Evolutionary conservation across 2,329 filamentous ascomycete species (phyloP).

Genomic region (Colletotrichum sp.): DNA sequence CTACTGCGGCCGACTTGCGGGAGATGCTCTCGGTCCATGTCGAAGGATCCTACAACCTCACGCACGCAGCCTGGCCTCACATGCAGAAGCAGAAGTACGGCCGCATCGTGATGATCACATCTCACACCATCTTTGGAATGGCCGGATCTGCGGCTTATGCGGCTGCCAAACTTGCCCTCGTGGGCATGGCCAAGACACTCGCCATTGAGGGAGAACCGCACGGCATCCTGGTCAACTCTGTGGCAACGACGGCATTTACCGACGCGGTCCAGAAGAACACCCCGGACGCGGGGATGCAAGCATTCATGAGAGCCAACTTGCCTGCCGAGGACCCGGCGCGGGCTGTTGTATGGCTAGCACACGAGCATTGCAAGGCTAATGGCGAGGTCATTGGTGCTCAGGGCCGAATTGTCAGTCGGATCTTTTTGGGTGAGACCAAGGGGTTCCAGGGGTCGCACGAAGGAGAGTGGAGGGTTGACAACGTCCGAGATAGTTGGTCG

Average conservation of each 20-base stretch:
- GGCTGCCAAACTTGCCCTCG: not conserved
- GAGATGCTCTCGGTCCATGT: not conserved
- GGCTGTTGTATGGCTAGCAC: not conserved
- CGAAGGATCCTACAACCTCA: not conserved
- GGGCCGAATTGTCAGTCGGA: not conserved
- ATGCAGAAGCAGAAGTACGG: not conserved
- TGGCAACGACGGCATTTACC: not conserved
- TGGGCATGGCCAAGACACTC: not conserved
- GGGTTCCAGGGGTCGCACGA: not conserved
- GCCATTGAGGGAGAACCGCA: not conserved
- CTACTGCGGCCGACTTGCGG: not conserved
- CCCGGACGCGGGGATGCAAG: not conserved
- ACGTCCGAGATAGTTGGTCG: not conserved
- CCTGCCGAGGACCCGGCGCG: not conserved
- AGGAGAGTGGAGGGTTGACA: not conserved
- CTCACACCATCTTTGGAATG: not conserved
- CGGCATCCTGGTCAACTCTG: not conserved
- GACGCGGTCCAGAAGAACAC: not conserved
- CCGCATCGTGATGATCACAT: not conserved
- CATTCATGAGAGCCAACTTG: not conserved
- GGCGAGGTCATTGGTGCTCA: not conserved
- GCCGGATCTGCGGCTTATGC: not conserved
- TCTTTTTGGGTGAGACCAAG: not conserved
- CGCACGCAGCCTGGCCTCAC: not conserved
- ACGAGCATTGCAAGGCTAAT: not conserved